Evolutionary conservation across 1,284 basidiomycete species (phyloP).

Genomic region (Trichosporon coremiiforme): DNA sequence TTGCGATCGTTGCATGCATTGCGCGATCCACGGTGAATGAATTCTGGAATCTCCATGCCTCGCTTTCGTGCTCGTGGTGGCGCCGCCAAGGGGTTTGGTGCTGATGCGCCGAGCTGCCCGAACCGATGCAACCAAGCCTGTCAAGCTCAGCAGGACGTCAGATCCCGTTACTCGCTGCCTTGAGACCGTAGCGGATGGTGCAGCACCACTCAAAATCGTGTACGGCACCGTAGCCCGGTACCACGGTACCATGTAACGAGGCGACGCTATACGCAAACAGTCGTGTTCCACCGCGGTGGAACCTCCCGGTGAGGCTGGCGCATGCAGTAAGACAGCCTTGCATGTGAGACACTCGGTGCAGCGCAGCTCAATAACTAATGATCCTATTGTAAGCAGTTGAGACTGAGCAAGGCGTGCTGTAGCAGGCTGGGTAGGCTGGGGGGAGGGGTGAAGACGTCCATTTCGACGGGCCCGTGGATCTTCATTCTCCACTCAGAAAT

Average conservation of each 20-base stretch:
- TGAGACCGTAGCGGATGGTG: neutral
- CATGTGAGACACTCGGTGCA: neutral
- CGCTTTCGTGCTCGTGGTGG: neutral
- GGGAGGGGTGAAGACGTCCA: neutral
- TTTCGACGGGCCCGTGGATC: neutral
- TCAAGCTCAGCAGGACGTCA: neutral
- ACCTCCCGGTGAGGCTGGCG: neutral
- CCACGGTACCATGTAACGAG: neutral
- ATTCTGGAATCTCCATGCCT: neutral
- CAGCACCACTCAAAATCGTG: neutral
- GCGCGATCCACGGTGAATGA: neutral
- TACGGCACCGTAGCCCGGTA: constrained; percentile 3
- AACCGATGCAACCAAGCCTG: no score
- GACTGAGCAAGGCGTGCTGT: neutral
- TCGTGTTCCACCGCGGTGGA: neutral
- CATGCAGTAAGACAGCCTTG: neutral
- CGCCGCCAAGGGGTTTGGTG: neutral
- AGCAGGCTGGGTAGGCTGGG: neutral
- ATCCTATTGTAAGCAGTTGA: neutral
- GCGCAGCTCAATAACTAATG: neutral
- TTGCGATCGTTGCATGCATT: neutral
- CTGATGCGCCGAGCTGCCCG: neutral
- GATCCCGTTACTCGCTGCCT: neutral
- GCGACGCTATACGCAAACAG: neutral
- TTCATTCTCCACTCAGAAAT: neutral